Percentiles rank a stretch among this genome's conserved stretches.
These are phyloP conservation scores for Phellopilus nigrolimitatus DNA, from an alignment of 1,284 basidiomycete species.

Conservation along the genomic window DNA sequence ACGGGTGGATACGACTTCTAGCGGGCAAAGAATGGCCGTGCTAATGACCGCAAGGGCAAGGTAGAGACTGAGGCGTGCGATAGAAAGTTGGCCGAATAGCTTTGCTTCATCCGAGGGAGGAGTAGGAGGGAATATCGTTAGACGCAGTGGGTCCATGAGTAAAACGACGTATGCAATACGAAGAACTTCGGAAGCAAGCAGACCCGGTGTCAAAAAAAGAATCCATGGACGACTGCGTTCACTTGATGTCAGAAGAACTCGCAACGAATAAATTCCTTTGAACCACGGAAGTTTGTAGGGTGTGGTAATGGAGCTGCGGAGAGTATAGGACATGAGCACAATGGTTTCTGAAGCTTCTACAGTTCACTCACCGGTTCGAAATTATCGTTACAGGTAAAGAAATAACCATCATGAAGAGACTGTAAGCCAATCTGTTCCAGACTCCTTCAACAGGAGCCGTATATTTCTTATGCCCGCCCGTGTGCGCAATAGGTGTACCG, in stretches of 20 bases:
- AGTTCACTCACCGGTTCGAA: slow-evolving; percentile 61
- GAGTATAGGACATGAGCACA: slow-evolving; percentile 6
- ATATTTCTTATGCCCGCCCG: slow-evolving; percentile 61
- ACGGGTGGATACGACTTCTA: slow-evolving; percentile 80
- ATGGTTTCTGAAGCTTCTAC: neutral
- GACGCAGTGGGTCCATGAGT: slow-evolving; percentile 61
- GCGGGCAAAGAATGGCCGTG: slow-evolving; percentile 65
- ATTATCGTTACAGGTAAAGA: slow-evolving; percentile 77
- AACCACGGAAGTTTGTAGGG: slow-evolving; percentile 76
- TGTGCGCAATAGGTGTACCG: slow-evolving; percentile 39
- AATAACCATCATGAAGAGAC: slow-evolving; percentile 64
- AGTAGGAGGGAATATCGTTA: slow-evolving; percentile 58
- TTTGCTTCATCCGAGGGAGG: slow-evolving; percentile 38
- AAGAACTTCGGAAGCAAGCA: slow-evolving; percentile 62
- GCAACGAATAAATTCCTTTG: slow-evolving; percentile 56
- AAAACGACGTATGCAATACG: slow-evolving; percentile 68
- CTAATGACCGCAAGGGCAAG: slow-evolving; percentile 55
- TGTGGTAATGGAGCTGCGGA: slow-evolving; percentile 83
- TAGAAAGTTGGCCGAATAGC: slow-evolving; percentile 26
- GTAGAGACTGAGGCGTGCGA: slow-evolving; percentile 51
- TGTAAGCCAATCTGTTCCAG: slow-evolving; percentile 58
- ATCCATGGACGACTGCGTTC: slow-evolving; percentile 78
- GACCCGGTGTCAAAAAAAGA: slow-evolving; percentile 80
- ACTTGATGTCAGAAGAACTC: slow-evolving; percentile 75
- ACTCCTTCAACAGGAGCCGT: slow-evolving; percentile 66